Evolutionary conservation across 2,329 filamentous ascomycete genomes (phyloP).

Genomic region (Sclerotinia minor): DNA sequence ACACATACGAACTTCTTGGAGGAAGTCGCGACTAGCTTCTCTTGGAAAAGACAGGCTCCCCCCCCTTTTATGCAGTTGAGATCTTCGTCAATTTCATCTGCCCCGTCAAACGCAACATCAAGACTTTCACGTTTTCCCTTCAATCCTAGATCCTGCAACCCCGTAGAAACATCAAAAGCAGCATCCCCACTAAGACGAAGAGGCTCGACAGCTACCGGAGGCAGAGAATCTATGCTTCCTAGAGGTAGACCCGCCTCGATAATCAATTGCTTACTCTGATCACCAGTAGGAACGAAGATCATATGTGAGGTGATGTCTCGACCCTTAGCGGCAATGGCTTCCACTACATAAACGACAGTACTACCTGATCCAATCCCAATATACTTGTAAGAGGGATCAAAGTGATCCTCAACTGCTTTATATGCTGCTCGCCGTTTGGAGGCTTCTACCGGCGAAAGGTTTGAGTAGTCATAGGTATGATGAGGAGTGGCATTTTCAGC

Average conservation of each 20-base stretch:
- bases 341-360: slow-evolving; percentile 81
- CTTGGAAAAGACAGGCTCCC: slow-evolving; percentile 95
- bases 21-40: slow-evolving; percentile 88
- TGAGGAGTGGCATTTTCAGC: slow-evolving; percentile 30
- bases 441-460: slow-evolving; percentile 57
- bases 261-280: slow-evolving; percentile 83
- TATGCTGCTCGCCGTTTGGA: slow-evolving; percentile 75
- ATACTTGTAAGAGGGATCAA: slow-evolving; percentile 60
- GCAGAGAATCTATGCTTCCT: slow-evolving; percentile 48
- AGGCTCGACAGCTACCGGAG: slow-evolving; percentile 36
- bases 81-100: slow-evolving; percentile 92
- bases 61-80: slow-evolving; percentile 98
- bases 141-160: slow-evolving; percentile 40
- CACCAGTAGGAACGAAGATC: slow-evolving; percentile 83
- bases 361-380: slow-evolving; percentile 81
- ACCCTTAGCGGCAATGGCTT: slow-evolving; percentile 69
- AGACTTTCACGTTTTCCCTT: slow-evolving; percentile 53
- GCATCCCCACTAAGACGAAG: slow-evolving; percentile 47
- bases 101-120: slow-evolving; percentile 93
- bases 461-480: slow-evolving; percentile 20
- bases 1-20: slow-evolving; percentile 86
- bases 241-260: slow-evolving; percentile 74
- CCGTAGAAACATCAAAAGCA: slow-evolving; percentile 67
- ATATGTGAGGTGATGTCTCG: slow-evolving; percentile 59
- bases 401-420: slow-evolving; percentile 72